Evolutionary conservation across 345 rosid genomes (phyloP).

Genomic region (Ricinus communis): DNA sequence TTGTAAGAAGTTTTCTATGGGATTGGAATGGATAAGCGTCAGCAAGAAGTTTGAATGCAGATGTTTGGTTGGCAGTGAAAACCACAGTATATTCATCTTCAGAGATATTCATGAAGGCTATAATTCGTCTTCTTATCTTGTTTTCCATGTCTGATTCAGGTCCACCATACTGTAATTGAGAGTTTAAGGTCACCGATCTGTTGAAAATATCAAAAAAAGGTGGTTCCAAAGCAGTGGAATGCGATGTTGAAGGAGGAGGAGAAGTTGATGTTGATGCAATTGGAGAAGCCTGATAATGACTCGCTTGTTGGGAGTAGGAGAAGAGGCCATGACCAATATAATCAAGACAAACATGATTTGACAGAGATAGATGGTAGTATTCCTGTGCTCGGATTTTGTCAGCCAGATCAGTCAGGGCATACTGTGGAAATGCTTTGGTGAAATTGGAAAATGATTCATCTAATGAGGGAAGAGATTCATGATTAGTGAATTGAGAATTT

Average conservation of each 20-base stretch:
- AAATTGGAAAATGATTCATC: slow-evolving; percentile 53
- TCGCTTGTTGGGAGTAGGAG: slow-evolving; percentile 55
- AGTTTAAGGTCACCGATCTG: slow-evolving; percentile 45
- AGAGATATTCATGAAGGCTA: slow-evolving; percentile 69
- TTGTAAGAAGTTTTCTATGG: slow-evolving; percentile 55
- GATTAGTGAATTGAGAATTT: slow-evolving; percentile 62
- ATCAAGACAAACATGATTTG: slow-evolving; percentile 57
- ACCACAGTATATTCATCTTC: slow-evolving; percentile 68
- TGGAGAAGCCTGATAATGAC: not conserved
- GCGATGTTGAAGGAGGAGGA: slow-evolving; percentile 21
- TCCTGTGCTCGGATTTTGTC: slow-evolving; percentile 64
- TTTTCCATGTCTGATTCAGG: slow-evolving; percentile 51
- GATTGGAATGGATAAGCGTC: slow-evolving; percentile 66
- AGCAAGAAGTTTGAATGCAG: slow-evolving; percentile 75
- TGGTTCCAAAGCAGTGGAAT: slow-evolving; percentile 3
- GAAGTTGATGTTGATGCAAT: slow-evolving; percentile 31
- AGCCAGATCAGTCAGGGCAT: slow-evolving; percentile 45
- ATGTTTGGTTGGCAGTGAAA: slow-evolving; percentile 64
- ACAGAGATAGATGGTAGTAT: slow-evolving; percentile 56
- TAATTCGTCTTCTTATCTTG: slow-evolving; percentile 50
- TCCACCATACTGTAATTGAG: slow-evolving; percentile 38
- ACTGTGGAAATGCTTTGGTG: slow-evolving; percentile 50
- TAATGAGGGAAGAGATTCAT: slow-evolving; percentile 75
- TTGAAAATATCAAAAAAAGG: slow-evolving; percentile 47
- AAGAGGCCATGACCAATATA: slow-evolving; percentile 71